Conservation (phyloP, 1,284 basidiomycete species). For the Macrocystidia cucumis region DNA sequence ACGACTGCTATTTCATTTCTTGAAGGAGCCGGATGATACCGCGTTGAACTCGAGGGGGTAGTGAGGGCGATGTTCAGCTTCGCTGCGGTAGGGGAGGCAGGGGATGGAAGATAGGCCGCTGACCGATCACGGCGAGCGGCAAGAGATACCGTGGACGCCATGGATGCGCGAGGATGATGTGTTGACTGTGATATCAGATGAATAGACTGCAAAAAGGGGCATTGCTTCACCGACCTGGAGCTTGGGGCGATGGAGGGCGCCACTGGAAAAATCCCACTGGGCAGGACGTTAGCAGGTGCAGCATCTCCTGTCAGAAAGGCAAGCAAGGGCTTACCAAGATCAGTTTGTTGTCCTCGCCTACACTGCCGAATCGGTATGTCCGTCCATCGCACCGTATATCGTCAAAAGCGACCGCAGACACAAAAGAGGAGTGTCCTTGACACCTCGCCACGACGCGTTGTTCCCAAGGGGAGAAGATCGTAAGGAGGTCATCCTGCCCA, state of each 20-base stretch:
- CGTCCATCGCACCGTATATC: slow-evolving; percentile 78
- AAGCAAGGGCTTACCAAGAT: slow-evolving; percentile 53
- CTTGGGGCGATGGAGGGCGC: slow-evolving; percentile 71
- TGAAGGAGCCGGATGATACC: slow-evolving; percentile 82
- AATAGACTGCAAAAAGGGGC: slow-evolving; percentile 4
- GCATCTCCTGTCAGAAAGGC: slow-evolving; percentile 1
- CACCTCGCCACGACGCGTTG: slow-evolving; percentile 92
- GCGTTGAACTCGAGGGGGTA: too few species aligned
- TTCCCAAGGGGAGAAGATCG: slow-evolving; percentile 89
- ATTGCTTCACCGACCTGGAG: slow-evolving; percentile 28
- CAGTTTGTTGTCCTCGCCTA: slow-evolving; percentile 91
- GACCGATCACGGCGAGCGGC: slow-evolving; percentile 55
- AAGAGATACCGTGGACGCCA: slow-evolving; percentile 69
- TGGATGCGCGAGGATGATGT: slow-evolving; percentile 64
- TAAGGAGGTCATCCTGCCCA: slow-evolving; percentile 87
- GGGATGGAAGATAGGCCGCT: slow-evolving; percentile 42
- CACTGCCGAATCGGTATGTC: slow-evolving; percentile 87
- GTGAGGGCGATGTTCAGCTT: slow-evolving; percentile 22
- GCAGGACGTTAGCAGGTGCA: slow-evolving; percentile 7
- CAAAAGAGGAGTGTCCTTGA: slow-evolving; percentile 94
- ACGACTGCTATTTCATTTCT: slow-evolving; percentile 85
- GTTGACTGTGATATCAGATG: slow-evolving; percentile 19
- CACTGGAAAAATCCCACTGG: slow-evolving; percentile 89
- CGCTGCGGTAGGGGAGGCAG: slow-evolving; percentile 24
- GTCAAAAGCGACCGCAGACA: slow-evolving; percentile 87